These are phyloP conservation scores for Astrephomene gubernaculifera DNA, from an alignment of 139 green algal species.

Conservation along the genomic window DNA sequence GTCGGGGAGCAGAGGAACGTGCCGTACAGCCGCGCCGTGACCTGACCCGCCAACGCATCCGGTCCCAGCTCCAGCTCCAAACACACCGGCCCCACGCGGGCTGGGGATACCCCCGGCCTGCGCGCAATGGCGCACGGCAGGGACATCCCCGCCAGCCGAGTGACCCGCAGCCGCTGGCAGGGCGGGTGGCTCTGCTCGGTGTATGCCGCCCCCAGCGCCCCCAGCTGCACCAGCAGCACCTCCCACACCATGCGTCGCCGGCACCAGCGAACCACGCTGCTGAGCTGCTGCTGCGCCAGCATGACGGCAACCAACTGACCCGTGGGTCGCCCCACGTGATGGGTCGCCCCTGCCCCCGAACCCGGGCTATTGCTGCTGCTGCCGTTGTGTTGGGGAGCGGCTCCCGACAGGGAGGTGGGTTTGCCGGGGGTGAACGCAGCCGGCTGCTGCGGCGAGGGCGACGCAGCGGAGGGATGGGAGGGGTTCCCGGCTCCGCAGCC, in stretches of 20 bases:
- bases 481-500: no score
- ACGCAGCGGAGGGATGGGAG: no score
- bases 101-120: background rate
- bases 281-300: conserved; percentile 42
- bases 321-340: conserved; percentile 28
- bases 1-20: conserved; percentile 20
- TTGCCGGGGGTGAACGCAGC: no score
- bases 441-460: no score
- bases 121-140: conserved; percentile 25
- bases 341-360: background rate
- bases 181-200: conserved; percentile 9
- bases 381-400: no score
- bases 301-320: conserved; percentile 30
- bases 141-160: background rate
- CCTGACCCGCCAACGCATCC: conserved; percentile 1
- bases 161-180: conserved; percentile 19
- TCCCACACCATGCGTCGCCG: conserved; percentile 48
- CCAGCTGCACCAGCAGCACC: conserved; percentile 42
- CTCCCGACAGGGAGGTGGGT: no score
- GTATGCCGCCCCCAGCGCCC: conserved; percentile 16
- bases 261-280: conserved; percentile 40
- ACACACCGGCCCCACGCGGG: conserved; percentile 10
- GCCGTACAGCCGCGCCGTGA: conserved; percentile 31
- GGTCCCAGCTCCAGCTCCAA: conserved; percentile 36
- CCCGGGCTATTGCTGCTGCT: background rate